Evolutionary conservation across 441 rosid genomes (phyloP).

Genomic region (Sinapis alba): DNA sequence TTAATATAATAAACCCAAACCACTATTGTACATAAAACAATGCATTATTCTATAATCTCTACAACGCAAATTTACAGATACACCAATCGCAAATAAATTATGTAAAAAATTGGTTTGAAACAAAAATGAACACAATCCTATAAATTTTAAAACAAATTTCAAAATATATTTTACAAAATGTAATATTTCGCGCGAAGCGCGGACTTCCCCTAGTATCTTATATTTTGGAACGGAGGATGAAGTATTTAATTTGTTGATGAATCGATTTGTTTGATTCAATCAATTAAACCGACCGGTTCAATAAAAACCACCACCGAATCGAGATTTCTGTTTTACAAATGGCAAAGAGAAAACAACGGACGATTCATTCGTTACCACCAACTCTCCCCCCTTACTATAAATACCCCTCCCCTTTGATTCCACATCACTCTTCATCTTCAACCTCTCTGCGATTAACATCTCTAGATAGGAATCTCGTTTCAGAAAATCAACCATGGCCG

Average conservation of each 20-base stretch:
- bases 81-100: too few species aligned
- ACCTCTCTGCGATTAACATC: not conserved
- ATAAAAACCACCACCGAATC: not conserved
- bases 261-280: not conserved
- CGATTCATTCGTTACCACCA: constrained; percentile 13
- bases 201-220: too few species aligned
- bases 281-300: constrained; percentile 12
- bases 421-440: constrained; percentile 6
- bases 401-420: constrained; percentile 16
- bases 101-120: too few species aligned
- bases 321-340: not conserved
- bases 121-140: too few species aligned
- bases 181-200: too few species aligned
- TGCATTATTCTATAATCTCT: too few species aligned
- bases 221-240: too few species aligned
- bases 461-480: not conserved
- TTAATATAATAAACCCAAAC: too few species aligned
- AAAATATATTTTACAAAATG: too few species aligned
- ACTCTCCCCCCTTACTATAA: not conserved
- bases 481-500: constrained; percentile 44
- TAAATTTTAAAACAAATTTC: too few species aligned
- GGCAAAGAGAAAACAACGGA: constrained; percentile 37
- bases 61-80: too few species aligned
- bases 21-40: too few species aligned
- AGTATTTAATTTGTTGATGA: not conserved